Percentiles rank a stretch among this genome's conserved stretches.
These are phyloP conservation scores for Pleoardoris graminearum DNA, from an alignment of 2,329 filamentous ascomycete genomes.

Conservation along the genomic window DNA sequence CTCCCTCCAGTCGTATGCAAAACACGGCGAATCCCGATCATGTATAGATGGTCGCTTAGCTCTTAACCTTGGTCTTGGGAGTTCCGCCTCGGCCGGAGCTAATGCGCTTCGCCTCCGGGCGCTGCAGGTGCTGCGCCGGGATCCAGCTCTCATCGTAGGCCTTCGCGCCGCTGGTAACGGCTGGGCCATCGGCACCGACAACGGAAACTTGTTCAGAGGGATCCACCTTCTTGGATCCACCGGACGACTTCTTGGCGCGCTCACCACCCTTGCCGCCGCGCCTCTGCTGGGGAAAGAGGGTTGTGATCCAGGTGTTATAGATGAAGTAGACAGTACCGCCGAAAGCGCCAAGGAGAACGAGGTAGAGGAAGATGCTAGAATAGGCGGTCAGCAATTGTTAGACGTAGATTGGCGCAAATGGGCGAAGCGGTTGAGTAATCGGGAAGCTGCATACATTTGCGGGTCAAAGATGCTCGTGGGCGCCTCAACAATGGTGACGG, in stretches of 20 bases:
- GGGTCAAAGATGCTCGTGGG: conserved; percentile 92
- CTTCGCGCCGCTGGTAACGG: conserved; percentile 70
- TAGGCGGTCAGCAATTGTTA: conserved; percentile 9
- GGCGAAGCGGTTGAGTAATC: background rate
- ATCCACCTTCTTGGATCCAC: conserved; percentile 70
- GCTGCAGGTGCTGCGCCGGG: conserved; percentile 83
- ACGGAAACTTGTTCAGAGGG: conserved; percentile 61
- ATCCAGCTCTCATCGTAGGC: conserved; percentile 94
- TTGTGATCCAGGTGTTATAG: conserved; percentile 97
- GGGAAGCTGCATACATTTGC: conserved; percentile 72
- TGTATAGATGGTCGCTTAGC: conserved; percentile 17
- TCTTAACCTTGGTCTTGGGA: conserved; percentile 45
- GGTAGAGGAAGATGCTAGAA: conserved; percentile 90
- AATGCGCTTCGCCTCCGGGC: conserved; percentile 70
- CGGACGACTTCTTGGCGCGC: conserved; percentile 63
- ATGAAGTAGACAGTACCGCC: conserved; percentile 87
- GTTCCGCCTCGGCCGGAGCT: conserved; percentile 49
- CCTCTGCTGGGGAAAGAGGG: conserved; percentile 86
- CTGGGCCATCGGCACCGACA: conserved; percentile 71
- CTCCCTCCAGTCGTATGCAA: background rate
- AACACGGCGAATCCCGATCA: background rate
- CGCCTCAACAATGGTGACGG: conserved; percentile 84
- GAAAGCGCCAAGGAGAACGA: conserved; percentile 81
- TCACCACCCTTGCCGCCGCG: conserved; percentile 65
- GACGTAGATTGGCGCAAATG: background rate